Evolutionary conservation across 1,284 basidiomycete species (phyloP), one percentile per base, ranked within the genome.

Genomic region (Afroboletus lepidellus): DNA sequence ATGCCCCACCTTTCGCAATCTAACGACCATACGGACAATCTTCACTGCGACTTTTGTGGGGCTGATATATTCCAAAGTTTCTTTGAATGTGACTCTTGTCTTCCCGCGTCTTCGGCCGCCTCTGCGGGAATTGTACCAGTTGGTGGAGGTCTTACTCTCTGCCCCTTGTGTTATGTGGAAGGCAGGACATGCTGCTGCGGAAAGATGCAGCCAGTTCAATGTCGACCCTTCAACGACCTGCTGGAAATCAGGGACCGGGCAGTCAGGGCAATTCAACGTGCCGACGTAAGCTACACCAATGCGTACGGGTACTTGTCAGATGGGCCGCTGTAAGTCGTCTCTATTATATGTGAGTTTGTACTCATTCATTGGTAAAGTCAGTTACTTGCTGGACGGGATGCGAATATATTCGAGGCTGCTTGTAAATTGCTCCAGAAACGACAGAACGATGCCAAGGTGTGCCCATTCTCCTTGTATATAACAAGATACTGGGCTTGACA

Each of bases 61-160:
- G 79, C 78, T 2, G 88, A 91, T 60, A 80, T 91, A 51, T 91
- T 90, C 59, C 83, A 88, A 58, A 84, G 84, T 55, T 90, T 84
- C 63, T 87, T 91, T 57, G 83, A 86, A 62, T 91, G 88, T 61
- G 59, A 63, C 7, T 50, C 59, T 0, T 85, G 85, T 46, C 56
- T 57, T 56, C 56, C 61, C 18, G 29, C 50, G 11, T 46, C 57
- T 32, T 49, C 57, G 18, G 25, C 25, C 29, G 34, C 48, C 24
- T 59, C 56, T 15, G 44, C 36, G n/a, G 50, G 48, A 18, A 52
- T 64, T 44, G 27, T 69, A 18, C 57, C 58, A 13, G 60, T 64
- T 33, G 77, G 73, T 3, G 74, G 75, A 56, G 77, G 77, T n/a
- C 68, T 81, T 51, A 63, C 77, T 24, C 65, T 88, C 5, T 91